Evolutionary conservation across 2,329 filamentous ascomycete species (phyloP).

Genomic region (Fusarium sacchari): DNA sequence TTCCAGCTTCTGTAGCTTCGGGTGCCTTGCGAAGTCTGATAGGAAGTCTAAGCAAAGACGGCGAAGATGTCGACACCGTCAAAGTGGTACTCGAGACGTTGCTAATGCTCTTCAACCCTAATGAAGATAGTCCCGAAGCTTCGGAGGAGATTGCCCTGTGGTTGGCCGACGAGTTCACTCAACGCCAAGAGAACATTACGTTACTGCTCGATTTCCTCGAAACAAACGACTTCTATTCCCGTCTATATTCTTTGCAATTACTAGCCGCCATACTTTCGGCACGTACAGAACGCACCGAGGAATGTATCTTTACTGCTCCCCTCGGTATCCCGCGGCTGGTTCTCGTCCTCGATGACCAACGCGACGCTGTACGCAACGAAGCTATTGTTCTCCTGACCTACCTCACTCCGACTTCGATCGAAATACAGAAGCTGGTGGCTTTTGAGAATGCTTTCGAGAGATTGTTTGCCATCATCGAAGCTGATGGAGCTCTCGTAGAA

Average conservation of each 20-base stretch:
- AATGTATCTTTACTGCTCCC: conserved; percentile 90
- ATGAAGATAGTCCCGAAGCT: conserved; percentile 82
- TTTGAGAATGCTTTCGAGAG: conserved; percentile 95
- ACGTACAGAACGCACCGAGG: conserved; percentile 89
- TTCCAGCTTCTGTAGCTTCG: conserved; percentile 93
- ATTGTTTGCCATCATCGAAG: conserved; percentile 82
- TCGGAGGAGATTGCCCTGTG: conserved; percentile 96
- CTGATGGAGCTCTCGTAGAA: conserved; percentile 82
- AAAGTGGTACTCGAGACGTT: conserved; percentile 95
- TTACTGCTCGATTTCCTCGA: conserved; percentile 90
- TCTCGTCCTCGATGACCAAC: conserved; percentile 81
- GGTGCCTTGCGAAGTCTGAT: conserved; percentile 92
- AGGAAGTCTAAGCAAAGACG: conserved; percentile 83
- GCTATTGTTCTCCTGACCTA: conserved; percentile 87
- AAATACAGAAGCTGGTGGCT: conserved; percentile 94
- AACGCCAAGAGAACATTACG: conserved; percentile 96
- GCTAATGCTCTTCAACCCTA: conserved; percentile 86
- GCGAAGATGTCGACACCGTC: conserved; percentile 94
- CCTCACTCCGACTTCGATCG: conserved; percentile 84
- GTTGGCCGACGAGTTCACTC: conserved; percentile 97
- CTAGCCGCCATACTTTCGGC: conserved; percentile 86
- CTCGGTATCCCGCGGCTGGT: conserved; percentile 89
- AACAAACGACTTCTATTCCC: conserved; percentile 85
- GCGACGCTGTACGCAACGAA: conserved; percentile 90
- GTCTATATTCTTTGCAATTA: conserved; percentile 90